Conservation (phyloP, 805 yeast genomes). For the Wickerhamiella occidentalis region DNA sequence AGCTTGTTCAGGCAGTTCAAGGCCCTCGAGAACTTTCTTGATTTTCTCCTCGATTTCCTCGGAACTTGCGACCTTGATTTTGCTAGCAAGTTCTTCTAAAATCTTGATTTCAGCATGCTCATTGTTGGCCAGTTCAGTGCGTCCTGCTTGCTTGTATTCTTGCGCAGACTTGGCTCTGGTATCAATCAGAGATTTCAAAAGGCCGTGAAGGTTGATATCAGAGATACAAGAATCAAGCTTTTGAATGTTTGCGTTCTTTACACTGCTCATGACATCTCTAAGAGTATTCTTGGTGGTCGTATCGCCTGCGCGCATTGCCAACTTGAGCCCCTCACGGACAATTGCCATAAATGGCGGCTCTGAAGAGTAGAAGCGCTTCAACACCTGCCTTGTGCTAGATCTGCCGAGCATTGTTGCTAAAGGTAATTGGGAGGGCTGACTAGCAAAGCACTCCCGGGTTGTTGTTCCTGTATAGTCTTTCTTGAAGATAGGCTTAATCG, state of each 20-base stretch:
- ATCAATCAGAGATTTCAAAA: conserved; percentile 31
- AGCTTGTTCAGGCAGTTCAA: conserved; percentile 12
- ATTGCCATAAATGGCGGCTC: conserved; percentile 27
- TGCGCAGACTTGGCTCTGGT: conserved; percentile 39
- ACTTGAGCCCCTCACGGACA: conserved; percentile 36
- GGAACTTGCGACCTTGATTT: conserved; percentile 39
- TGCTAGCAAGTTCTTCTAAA: conserved; percentile 31
- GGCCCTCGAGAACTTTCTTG: conserved; percentile 14
- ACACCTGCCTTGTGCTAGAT: not conserved
- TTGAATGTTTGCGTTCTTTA: conserved; percentile 27
- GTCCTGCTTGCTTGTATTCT: conserved; percentile 35
- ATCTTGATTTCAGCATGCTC: conserved; percentile 38
- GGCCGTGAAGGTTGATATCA: conserved; percentile 29
- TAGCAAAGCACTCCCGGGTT: no score
- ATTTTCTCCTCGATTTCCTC: conserved; percentile 34
- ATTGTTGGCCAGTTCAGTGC: conserved; percentile 43
- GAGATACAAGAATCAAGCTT: conserved; percentile 23
- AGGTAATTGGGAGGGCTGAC: no score
- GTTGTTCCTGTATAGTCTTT: no score
- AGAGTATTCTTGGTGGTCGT: conserved; percentile 25
- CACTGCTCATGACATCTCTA: conserved; percentile 27
- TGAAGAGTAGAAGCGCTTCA: not conserved
- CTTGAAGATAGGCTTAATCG: no score
- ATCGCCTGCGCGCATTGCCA: conserved; percentile 39
- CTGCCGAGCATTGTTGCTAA: not conserved